Conservation (phyloP, 768 basidiomycete species). For the Nidularia pulvinata region DNA sequence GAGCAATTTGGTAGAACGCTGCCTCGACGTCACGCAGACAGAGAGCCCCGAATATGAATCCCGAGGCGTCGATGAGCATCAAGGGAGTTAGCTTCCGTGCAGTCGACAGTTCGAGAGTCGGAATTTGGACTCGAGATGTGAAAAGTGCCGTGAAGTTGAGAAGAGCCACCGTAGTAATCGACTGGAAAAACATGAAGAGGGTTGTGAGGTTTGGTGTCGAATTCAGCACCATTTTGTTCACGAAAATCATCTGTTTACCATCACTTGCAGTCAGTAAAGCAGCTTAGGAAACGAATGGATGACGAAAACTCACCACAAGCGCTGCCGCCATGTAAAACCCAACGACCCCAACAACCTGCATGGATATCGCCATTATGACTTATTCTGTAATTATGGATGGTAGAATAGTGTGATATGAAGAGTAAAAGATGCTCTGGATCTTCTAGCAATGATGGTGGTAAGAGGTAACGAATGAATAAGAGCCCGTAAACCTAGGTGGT, state of each 20-base stretch:
- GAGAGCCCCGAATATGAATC: slow-evolving; percentile 78
- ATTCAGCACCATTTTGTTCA: slow-evolving; percentile 78
- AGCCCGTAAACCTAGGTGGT: no score
- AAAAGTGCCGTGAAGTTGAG: slow-evolving; percentile 54
- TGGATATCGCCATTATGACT: slow-evolving; percentile 4
- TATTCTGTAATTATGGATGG: no score
- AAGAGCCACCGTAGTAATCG: slow-evolving; percentile 66
- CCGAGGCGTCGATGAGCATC: slow-evolving; percentile 68
- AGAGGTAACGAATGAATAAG: no score
- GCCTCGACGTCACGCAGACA: slow-evolving; percentile 81
- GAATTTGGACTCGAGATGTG: slow-evolving; percentile 53
- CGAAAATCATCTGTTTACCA: slow-evolving; percentile 55
- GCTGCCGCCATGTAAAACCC: slow-evolving; percentile 79
- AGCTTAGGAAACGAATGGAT: slow-evolving; percentile 1
- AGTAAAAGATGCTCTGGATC: no score
- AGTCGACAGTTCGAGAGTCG: slow-evolving; percentile 45
- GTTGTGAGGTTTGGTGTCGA: slow-evolving; percentile 66
- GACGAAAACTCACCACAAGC: slow-evolving; percentile 51
- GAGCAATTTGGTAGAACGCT: slow-evolving; percentile 86
- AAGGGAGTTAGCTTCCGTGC: slow-evolving; percentile 64
- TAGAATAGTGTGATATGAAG: no score
- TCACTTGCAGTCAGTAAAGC: background rate
- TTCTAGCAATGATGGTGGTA: no score
- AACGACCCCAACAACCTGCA: slow-evolving; percentile 68
- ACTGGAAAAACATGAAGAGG: slow-evolving; percentile 66